Evolutionary conservation across 2,329 filamentous ascomycete genomes (phyloP), one percentile per base, ranked within the genome.

Genomic region (Sclerotinia glacialis): DNA sequence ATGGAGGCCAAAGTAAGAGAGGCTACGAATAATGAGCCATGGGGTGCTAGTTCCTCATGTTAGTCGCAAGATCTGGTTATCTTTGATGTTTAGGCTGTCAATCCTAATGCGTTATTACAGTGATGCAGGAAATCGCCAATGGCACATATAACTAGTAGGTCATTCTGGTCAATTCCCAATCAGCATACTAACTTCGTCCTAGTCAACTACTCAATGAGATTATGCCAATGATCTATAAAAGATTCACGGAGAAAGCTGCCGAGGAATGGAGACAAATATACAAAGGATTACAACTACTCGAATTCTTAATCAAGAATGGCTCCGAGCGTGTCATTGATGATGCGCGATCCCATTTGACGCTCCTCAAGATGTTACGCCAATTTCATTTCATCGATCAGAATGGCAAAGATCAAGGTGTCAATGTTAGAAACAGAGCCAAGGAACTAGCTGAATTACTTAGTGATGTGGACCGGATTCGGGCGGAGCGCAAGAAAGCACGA

Each of bases 211-310:
- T 99, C 67, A 98, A 98, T 79, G 95, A 99, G 79, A 98, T 99
- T 77, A 99, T 99, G 95, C 95, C 95, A 72, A 95, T 99, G 92
- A 97, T 99, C 77, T 99, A 99, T 83, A 95, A 96, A 76, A 91
- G 95, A 71, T 99, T 99, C 79, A 99, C 95, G 69, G 95, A 99
- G 78, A 99, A 99, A 83, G 86, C 93, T 9, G 94, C 95, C 66
- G 95, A 99, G 78, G 95, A 99, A 80, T 99, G 95, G 95, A 87
- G 95, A 72, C 95, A 99, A 79, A 99, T 99, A 76, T 99, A 99
- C 85, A 99, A 99, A 83, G 90, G 92, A 12, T 88, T 99, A 31
- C 95, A 98, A 83, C 85, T 99, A 66, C 89, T 99, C 77, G 94
- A 99, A 78, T 96, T 97, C 76, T 86, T 99, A 42, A 90, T 99